A percentile compares a stretch with the other conserved stretches of the same genome.
These are phyloP conservation scores for Chlorella sorokiniana DNA, from an alignment of 139 green algal genomes.

Conservation along the genomic window DNA sequence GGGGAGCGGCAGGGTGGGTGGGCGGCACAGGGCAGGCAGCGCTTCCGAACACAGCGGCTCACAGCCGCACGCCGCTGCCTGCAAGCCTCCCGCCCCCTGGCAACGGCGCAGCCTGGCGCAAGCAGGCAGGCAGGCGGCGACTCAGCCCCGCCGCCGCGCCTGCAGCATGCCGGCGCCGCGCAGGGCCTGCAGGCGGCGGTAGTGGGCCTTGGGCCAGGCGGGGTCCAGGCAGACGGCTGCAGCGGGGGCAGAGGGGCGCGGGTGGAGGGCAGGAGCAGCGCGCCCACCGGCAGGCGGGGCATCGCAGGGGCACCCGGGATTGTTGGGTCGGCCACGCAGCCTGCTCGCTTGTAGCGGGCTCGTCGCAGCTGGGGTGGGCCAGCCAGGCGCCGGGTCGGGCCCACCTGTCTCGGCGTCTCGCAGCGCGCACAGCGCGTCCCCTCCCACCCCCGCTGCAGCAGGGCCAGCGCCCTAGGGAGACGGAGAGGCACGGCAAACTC, in stretches of 20 bases:
- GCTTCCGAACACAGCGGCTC: too few species aligned
- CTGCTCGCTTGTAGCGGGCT: not conserved
- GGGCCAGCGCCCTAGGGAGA: conserved; percentile 45
- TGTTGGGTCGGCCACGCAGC: not conserved
- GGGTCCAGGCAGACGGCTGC: conserved; percentile 49
- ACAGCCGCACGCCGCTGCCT: too few species aligned
- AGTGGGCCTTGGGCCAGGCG: conserved; percentile 36
- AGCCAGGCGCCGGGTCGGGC: not conserved
- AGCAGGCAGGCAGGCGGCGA: too few species aligned
- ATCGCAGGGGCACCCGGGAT: not conserved
- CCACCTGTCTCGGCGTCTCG: conserved; percentile 53
- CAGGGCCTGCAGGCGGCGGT: conserved; percentile 59
- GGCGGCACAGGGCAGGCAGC: not conserved
- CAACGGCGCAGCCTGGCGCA: too few species aligned
- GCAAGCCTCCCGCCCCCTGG: too few species aligned
- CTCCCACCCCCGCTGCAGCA: conserved; percentile 61
- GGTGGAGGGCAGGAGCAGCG: not conserved
- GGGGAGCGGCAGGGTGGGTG: not conserved
- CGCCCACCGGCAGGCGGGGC: not conserved
- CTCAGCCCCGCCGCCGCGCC: not conserved
- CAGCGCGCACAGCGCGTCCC: conserved; percentile 70
- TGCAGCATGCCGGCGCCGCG: conserved; percentile 24
- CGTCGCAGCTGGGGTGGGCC: too few species aligned
- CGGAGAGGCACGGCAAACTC: not conserved
- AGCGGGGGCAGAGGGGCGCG: not conserved